A percentile compares a stretch with the other conserved stretches of the same genome.
These are phyloP conservation scores for Boletus reticulatus DNA, from an alignment of 768 basidiomycete species.

Conservation along the genomic window DNA sequence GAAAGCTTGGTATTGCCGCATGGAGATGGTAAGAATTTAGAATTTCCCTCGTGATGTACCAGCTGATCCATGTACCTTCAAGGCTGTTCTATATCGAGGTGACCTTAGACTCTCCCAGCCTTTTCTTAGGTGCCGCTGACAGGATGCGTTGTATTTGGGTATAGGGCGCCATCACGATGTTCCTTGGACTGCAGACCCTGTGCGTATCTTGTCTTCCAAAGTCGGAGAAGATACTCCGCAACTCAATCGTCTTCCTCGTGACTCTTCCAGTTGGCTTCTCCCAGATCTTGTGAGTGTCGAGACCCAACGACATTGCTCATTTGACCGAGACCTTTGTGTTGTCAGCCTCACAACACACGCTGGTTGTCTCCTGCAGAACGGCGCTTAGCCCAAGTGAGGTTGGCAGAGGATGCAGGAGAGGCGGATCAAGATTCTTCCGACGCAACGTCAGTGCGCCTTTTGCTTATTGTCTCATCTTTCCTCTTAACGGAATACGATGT, in stretches of 20 bases:
- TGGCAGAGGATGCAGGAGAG: constrained; percentile 68
- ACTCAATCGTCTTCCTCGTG: neutral
- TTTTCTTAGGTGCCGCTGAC: neutral
- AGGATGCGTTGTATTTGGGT: neutral
- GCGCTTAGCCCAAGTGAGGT: constrained; percentile 62
- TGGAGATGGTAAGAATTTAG: constrained; percentile 61
- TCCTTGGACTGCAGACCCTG: constrained; percentile 55
- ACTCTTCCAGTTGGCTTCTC: constrained; percentile 45
- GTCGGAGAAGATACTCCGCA: neutral
- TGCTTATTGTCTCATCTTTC: neutral
- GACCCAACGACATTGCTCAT: neutral
- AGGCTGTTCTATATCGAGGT: constrained; percentile 74
- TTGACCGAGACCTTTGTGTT: neutral
- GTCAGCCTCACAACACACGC: constrained; percentile 57
- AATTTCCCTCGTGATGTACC: neutral
- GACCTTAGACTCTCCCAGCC: neutral
- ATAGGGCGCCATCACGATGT: constrained; percentile 63
- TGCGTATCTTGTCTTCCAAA: constrained; percentile 19
- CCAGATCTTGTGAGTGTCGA: constrained; percentile 52
- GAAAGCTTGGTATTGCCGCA: constrained; percentile 59
- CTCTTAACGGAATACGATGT: neutral
- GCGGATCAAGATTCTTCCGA: constrained; percentile 49
- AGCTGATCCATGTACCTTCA: constrained; percentile 16
- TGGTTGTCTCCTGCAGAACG: constrained; percentile 54
- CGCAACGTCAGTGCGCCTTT: constrained; percentile 9